phyloP scores from a whole-genome alignment of 345 rosid genomes.

The Salix arbutifolia region DNA sequence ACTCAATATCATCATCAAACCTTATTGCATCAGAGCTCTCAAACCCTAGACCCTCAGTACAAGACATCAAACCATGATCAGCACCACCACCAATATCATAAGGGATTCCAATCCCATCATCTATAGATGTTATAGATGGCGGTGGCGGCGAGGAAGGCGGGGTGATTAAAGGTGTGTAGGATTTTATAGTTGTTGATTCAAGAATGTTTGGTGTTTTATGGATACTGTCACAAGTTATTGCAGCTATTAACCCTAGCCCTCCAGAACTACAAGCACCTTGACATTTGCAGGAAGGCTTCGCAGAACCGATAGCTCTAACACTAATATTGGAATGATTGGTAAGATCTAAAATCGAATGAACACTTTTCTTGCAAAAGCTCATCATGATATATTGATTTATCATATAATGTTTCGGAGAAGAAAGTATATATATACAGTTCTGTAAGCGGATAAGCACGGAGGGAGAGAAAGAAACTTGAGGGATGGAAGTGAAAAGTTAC shows the following conservation, averaged over 20 bases:
- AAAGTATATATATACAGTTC: neutral
- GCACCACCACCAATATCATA: constrained; percentile 47
- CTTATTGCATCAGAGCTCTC: constrained; percentile 68
- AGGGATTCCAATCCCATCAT: constrained; percentile 32
- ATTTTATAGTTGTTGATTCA: constrained; percentile 27
- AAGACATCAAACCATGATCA: constrained; percentile 52
- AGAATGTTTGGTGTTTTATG: constrained; percentile 30
- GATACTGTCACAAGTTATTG: constrained; percentile 9
- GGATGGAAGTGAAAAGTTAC: neutral
- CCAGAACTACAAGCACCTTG: neutral
- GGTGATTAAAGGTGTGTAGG: neutral
- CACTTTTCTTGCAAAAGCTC: constrained; percentile 49
- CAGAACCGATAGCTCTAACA: too few relatives aligned
- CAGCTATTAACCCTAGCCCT: constrained; percentile 35
- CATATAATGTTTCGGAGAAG: too few relatives aligned
- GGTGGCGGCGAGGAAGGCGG: neutral
- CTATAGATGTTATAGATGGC: neutral
- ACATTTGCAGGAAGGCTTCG: constrained; percentile 10
- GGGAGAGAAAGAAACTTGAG: neutral
- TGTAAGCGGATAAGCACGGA: neutral
- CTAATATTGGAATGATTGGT: constrained; percentile 5
- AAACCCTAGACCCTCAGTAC: constrained; percentile 83
- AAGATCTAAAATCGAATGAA: constrained; percentile 39
- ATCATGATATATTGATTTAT: constrained; percentile 25
- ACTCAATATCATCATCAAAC: constrained; percentile 31